A percentile compares a stretch with the other conserved stretches of the same genome.
Conservation (phyloP, 306 rosid genomes). For the Vicia sativa region DNA sequence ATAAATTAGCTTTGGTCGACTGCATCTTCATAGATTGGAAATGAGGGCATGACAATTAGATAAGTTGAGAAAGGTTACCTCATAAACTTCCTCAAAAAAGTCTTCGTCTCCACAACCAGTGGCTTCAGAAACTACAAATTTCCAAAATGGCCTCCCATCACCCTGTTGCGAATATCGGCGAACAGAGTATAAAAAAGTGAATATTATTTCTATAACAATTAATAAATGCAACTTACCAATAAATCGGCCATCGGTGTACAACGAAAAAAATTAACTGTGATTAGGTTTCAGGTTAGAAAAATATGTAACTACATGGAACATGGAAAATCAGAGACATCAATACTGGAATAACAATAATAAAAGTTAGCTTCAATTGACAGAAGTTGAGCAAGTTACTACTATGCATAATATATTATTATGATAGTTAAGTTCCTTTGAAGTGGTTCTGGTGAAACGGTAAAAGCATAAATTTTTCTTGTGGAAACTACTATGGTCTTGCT, state of each 20-base stretch:
- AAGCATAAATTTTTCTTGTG: not conserved
- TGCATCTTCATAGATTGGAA: slow-evolving; percentile 28
- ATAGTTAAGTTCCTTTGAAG: slow-evolving; percentile 12
- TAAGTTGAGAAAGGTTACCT: slow-evolving; percentile 53
- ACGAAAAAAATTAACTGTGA: no score
- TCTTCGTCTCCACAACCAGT: slow-evolving; percentile 73
- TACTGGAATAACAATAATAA: not conserved
- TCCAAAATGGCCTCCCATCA: slow-evolving; percentile 99
- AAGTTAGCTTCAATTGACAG: slow-evolving; percentile 36
- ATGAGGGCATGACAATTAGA: slow-evolving; percentile 6
- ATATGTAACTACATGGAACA: not conserved
- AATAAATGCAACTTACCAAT: no score
- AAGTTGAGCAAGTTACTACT: slow-evolving; percentile 16
- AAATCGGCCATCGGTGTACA: no score
- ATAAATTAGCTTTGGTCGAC: slow-evolving; percentile 7
- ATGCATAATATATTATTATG: not conserved
- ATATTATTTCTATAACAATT: no score
- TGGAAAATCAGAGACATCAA: slow-evolving; percentile 25
- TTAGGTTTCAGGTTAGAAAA: slow-evolving; percentile 8
- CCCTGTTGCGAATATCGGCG: slow-evolving; percentile 56
- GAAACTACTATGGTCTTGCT: slow-evolving; percentile 17
- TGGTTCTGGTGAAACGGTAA: slow-evolving; percentile 1
- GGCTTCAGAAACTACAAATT: slow-evolving; percentile 89
- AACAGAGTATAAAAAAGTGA: slow-evolving; percentile 1
- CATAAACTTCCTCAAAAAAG: slow-evolving; percentile 88